A percentile compares a stretch with the other conserved stretches of the same genome.
Conservation (phyloP, 768 basidiomycete species). For the Kwoniella botswanensis region DNA sequence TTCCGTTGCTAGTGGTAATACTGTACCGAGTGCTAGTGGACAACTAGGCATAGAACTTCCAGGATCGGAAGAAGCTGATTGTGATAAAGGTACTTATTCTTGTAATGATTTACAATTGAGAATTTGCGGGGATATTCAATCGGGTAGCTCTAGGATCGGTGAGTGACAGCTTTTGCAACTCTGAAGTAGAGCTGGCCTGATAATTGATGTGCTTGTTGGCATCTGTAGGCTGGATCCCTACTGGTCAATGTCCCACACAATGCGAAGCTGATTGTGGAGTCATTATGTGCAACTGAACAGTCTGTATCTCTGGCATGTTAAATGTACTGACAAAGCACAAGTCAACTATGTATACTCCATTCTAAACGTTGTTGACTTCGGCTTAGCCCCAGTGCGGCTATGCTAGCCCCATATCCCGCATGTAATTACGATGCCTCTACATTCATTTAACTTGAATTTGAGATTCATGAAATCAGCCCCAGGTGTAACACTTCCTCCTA, state of each 20-base stretch:
- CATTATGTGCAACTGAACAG: background rate
- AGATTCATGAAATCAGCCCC: too few species aligned
- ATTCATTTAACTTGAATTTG: too few species aligned
- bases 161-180: background rate
- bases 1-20: background rate
- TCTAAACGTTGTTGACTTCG: too few species aligned
- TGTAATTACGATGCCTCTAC: too few species aligned
- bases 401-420: too few species aligned
- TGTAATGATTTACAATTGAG: slow-evolving; percentile 15
- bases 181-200: background rate
- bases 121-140: slow-evolving; percentile 8
- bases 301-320: too few species aligned
- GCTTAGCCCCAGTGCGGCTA: too few species aligned
- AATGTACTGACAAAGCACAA: too few species aligned
- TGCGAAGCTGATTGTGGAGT: background rate
- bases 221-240: background rate
- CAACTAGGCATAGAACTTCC: background rate
- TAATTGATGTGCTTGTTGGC: background rate
- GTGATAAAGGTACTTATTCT: slow-evolving; percentile 1
- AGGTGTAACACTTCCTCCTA: too few species aligned
- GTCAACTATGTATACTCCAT: too few species aligned
- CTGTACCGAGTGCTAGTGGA: background rate
- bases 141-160: slow-evolving; percentile 9
- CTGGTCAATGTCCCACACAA: slow-evolving; percentile 1
- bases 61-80: slow-evolving; percentile 2